Percentiles rank a stretch among this genome's conserved stretches.
Evolutionary conservation across 2,329 filamentous ascomycete species (phyloP).

Genomic region (Cordyceps cicadae): DNA sequence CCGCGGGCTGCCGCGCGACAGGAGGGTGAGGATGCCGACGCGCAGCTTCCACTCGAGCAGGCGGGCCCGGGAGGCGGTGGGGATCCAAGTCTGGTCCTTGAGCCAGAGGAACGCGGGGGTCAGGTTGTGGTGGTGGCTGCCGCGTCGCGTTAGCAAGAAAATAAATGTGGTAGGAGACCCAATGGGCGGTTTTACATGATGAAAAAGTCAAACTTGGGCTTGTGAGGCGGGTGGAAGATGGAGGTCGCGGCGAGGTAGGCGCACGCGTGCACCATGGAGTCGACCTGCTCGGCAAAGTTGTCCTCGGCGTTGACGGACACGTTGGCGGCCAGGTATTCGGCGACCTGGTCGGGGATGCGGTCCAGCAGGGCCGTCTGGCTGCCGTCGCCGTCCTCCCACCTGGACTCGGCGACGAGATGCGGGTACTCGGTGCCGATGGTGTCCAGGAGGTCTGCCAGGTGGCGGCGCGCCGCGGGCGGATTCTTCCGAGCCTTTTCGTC

Average conservation of each 20-base stretch:
- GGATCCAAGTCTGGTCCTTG: constrained; percentile 52
- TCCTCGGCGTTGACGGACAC: constrained; percentile 48
- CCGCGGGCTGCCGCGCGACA: constrained; percentile 55
- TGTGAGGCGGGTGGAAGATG: constrained; percentile 55
- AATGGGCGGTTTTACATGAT: constrained; percentile 39
- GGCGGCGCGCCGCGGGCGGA: constrained; percentile 12
- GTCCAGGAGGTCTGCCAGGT: constrained; percentile 53
- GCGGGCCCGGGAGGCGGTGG: constrained; percentile 51
- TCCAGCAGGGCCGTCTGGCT: constrained; percentile 55
- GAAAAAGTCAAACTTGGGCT: constrained; percentile 75
- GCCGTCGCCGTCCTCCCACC: constrained; percentile 54
- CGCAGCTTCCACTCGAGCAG: constrained; percentile 78
- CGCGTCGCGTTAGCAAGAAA: background rate
- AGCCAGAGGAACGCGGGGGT: constrained; percentile 66
- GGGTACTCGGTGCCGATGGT: constrained; percentile 44
- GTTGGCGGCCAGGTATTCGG: constrained; percentile 46
- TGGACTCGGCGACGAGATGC: constrained; percentile 45
- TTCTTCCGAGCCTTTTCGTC: constrained; percentile 36
- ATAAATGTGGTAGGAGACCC: background rate
- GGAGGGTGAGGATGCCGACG: constrained; percentile 65
- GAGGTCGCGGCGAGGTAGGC: constrained; percentile 43
- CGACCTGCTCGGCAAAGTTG: constrained; percentile 46
- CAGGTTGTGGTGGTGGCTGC: constrained; percentile 67
- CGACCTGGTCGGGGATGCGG: constrained; percentile 55
- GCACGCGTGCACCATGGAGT: constrained; percentile 60